phyloP scores from a whole-genome alignment of 768 basidiomycete species.

The Serendipita sp. region DNA sequence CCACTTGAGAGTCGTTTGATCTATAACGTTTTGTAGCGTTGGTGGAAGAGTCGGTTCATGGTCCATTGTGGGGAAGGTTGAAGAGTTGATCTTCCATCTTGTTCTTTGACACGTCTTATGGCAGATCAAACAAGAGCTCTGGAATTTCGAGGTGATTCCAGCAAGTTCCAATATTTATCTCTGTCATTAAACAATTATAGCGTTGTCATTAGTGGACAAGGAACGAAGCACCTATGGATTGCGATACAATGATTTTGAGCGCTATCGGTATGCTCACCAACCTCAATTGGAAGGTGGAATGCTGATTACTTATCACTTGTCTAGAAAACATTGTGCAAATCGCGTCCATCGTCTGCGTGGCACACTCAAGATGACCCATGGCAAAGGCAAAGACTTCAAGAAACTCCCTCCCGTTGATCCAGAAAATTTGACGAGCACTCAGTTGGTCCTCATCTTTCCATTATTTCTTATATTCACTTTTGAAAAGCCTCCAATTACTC shows the following conservation, averaged over 20 bases:
- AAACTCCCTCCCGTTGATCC: slow-evolving; percentile 49
- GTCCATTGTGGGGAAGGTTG: slow-evolving; percentile 25
- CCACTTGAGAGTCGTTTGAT: slow-evolving; percentile 90
- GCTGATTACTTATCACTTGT: not conserved
- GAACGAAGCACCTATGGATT: slow-evolving; percentile 84
- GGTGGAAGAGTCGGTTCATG: slow-evolving; percentile 48
- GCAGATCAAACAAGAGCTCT: not conserved
- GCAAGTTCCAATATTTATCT: not conserved
- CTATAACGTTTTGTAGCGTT: slow-evolving; percentile 85
- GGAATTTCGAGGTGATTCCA: not conserved
- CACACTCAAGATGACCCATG: slow-evolving; percentile 68
- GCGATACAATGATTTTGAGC: slow-evolving; percentile 72
- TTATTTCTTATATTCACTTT: slow-evolving; percentile 3
- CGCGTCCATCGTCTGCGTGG: slow-evolving; percentile 79
- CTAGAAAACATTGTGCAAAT: slow-evolving; percentile 81
- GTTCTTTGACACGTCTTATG: not conserved
- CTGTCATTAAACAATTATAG: slow-evolving; percentile 24
- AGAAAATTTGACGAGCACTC: slow-evolving; percentile 66
- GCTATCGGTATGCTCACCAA: slow-evolving; percentile 48
- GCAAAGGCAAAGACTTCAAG: slow-evolving; percentile 83
- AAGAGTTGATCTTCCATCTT: not conserved
- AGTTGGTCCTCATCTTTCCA: slow-evolving; percentile 35
- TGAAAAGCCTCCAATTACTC: slow-evolving; percentile 55
- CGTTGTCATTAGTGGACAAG: slow-evolving; percentile 69
- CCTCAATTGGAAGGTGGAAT: not conserved